Conservation (phyloP, 2,329 filamentous ascomycete species). For the Clarireedia sp. region DNA sequence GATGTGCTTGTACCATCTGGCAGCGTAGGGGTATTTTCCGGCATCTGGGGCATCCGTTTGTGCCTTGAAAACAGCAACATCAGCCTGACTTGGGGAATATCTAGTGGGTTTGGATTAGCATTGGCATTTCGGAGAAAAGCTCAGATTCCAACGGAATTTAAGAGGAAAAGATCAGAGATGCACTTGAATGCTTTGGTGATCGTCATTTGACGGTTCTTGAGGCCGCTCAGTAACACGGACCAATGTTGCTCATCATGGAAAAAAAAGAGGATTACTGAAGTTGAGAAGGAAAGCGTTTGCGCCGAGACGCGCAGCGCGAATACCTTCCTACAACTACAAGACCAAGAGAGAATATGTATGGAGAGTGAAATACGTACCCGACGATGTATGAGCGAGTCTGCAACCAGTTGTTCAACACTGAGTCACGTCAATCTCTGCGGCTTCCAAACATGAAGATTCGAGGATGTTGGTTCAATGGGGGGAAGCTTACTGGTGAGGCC, state of each 20-base stretch:
- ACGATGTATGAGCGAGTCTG: conserved; percentile 72
- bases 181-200: conserved; percentile 65
- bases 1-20: conserved; percentile 99
- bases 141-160: conserved; percentile 12
- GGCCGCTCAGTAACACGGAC: conserved; percentile 93
- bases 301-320: conserved; percentile 15
- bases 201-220: conserved; percentile 86
- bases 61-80: conserved; percentile 92
- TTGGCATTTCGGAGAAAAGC: conserved; percentile 10
- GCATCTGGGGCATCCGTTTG: conserved; percentile 67
- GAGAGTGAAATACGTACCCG: conserved; percentile 53
- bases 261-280: conserved; percentile 26
- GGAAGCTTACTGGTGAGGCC: conserved; percentile 46
- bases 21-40: conserved; percentile 85
- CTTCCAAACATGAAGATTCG: conserved; percentile 11
- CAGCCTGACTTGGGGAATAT: conserved; percentile 73
- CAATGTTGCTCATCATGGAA: conserved; percentile 76
- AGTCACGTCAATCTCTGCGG: conserved; percentile 28
- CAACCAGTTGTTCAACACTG: conserved; percentile 66
- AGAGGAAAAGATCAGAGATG: conserved; percentile 56
- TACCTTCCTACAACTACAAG: conserved; percentile 9
- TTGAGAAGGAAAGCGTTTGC: conserved; percentile 14
- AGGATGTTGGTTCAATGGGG: not conserved
- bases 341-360: conserved; percentile 14
- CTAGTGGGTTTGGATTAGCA: conserved; percentile 31